These are phyloP conservation scores for Cutaneotrichosporon spelunceum DNA, from an alignment of 1,284 basidiomycete species.

Conservation along the genomic window DNA sequence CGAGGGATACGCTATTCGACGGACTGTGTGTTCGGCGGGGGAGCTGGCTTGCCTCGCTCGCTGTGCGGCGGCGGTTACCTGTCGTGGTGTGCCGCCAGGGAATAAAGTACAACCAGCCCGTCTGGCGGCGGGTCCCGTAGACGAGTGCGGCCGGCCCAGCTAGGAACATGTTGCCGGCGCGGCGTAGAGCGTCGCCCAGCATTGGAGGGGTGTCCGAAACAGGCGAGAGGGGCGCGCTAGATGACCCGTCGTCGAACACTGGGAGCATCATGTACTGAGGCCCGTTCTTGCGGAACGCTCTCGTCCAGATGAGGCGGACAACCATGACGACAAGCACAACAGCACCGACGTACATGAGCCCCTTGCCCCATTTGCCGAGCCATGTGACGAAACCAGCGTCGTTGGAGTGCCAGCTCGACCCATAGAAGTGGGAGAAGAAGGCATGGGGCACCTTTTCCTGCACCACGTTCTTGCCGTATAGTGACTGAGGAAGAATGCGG, in stretches of 20 bases:
- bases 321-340: constrained; percentile 67
- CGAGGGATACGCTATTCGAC: background rate
- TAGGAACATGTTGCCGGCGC: constrained; percentile 43
- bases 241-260: constrained; percentile 12
- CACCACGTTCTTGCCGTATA: constrained; percentile 95
- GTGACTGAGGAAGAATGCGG: constrained; percentile 83
- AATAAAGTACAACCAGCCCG: constrained; percentile 48
- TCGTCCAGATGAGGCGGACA: constrained; percentile 58
- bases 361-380: constrained; percentile 79
- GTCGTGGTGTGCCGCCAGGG: constrained; percentile 26
- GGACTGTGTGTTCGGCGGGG: constrained; percentile 23
- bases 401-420: constrained; percentile 93
- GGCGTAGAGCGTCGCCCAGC: constrained; percentile 35
- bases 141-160: constrained; percentile 44
- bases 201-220: constrained; percentile 27
- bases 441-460: constrained; percentile 78
- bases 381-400: constrained; percentile 91
- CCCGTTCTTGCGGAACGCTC: constrained; percentile 23
- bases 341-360: constrained; percentile 75
- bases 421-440: constrained; percentile 94
- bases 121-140: constrained; percentile 21
- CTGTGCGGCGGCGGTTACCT: constrained; percentile 33
- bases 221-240: constrained; percentile 13
- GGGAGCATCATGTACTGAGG: constrained; percentile 24
- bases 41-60: constrained; percentile 41